Evolutionary conservation across 2,329 filamentous ascomycete genomes (phyloP), one percentile per base, ranked within the genome.

Genomic region (Fusarium lyarnte): DNA sequence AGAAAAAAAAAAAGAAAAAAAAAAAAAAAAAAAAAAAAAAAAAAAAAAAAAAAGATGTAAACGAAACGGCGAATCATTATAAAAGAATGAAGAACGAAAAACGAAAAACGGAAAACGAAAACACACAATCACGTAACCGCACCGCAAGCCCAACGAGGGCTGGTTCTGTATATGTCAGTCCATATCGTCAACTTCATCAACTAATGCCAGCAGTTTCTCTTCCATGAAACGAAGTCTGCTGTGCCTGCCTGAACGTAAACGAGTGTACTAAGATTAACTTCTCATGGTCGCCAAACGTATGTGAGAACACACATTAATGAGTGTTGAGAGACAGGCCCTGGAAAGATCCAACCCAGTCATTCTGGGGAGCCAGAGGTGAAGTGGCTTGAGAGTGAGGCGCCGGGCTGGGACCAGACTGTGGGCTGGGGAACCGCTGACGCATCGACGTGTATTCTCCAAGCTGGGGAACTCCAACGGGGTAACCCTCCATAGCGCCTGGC

Each of bases 301-400:
- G 43, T 64, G 58, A 41, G 35, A 38, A 52, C 41, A 62, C 52
- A 27, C 27, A 69, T 82, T 78, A 89, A 68, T 87, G 87, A 72
- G 89, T 88, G 77, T 92, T 92, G 70, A 94, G 86, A 5, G 92
- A 94, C 23, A 94, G 83, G 14, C 92, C 89, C 79, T 94, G 92
- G 79, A 94, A 93, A 10, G 86, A 82, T 58, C 84, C 83, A 31
- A 87, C 82, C 91, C 91, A 93, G 54, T 92, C 90, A 52, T 85
- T 84, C 76, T 86, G 85, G 35, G 81, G 79, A 55, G 80, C 78
- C 63, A 87, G 81, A 73, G 82, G 77, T 67, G 81, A 82, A 69
- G 82, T 69, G n/a, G 79, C 79, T 62, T 85, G 84, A 13, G 79
- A 74, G 57, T 82, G 81, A 29, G 80, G 77, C 13, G 74, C 63